A percentile compares a stretch with the other conserved stretches of the same genome.
Conservation (phyloP, 1,139 yeast genomes). For the Kodamaea derodonti region DNA sequence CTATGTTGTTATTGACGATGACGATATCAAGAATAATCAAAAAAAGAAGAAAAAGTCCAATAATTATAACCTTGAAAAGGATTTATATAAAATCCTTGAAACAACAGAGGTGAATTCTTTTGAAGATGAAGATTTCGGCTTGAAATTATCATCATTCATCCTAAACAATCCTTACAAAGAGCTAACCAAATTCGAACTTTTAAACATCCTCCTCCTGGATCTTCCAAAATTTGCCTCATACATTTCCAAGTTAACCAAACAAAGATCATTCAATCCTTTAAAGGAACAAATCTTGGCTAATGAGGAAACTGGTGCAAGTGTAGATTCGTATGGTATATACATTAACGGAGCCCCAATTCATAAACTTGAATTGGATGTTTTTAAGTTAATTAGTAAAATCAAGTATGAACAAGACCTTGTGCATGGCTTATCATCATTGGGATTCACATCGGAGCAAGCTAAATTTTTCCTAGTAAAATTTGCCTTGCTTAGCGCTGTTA, state of each 20-base stretch:
- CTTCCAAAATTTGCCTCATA: slow-evolving; percentile 48
- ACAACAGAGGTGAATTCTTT: slow-evolving; percentile 5
- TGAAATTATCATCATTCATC: slow-evolving; percentile 45
- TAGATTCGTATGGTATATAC: slow-evolving; percentile 50
- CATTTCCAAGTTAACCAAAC: slow-evolving; percentile 15
- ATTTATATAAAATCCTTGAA: slow-evolving; percentile 11
- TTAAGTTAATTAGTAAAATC: slow-evolving; percentile 31
- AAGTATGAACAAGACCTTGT: slow-evolving; percentile 35
- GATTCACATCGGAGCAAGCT: slow-evolving; percentile 33
- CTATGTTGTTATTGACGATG: slow-evolving; percentile 60
- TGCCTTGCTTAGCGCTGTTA: slow-evolving; percentile 38
- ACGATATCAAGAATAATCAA: slow-evolving; percentile 23
- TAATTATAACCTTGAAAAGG: slow-evolving; percentile 7
- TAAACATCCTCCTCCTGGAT: slow-evolving; percentile 39
- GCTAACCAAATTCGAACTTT: slow-evolving; percentile 25
- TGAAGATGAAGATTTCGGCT: slow-evolving; percentile 34
- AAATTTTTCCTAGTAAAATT: slow-evolving; percentile 41
- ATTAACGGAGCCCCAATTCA: slow-evolving; percentile 59
- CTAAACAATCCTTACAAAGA: slow-evolving; percentile 24
- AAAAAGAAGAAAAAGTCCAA: background rate
- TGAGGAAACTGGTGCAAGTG: slow-evolving; percentile 30
- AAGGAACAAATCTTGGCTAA: slow-evolving; percentile 22
- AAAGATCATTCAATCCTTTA: slow-evolving; percentile 12
- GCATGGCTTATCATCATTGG: slow-evolving; percentile 27
- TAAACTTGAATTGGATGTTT: slow-evolving; percentile 40